Base-by-base conservation (phyloP, 1,284 basidiomycete genomes). In the Takashimella tepidaria region DNA sequence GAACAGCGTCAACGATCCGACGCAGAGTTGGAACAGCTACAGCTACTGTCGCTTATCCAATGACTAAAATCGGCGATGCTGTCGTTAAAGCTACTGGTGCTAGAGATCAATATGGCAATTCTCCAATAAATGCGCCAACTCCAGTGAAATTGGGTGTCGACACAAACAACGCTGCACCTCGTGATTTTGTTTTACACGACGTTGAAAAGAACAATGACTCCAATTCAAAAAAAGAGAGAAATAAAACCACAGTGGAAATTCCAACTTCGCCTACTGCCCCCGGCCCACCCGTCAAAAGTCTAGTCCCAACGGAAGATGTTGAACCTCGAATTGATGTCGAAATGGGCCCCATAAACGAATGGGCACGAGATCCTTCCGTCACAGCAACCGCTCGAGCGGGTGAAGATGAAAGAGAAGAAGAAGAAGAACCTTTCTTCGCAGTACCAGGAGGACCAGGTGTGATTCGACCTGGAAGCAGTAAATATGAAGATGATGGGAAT, bases 401-500 rank as follows among this genome's bases (percentile, higher is more conserved):
- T 11, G 42, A 47, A 20, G 21, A 4, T 3, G 57, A 58, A 12
- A 57, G 61, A 6, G 54, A 59, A 20, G 64, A 60, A 12, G 31
- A 55, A 20, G 62, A 62, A 20, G 51, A 58, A 45, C 53, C 53
- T 6, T 72, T 66, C 60, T 73, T 74, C 60, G 72, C 70, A 5
- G 51, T 66, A 1, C 72, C 69, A 2, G 72, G 72, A 43, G 72
- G 72, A 23, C 69, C 69, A 1, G 72, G 72, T 10, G 62, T 74
- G 3, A 46, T 57, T 43, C 50, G 25, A 3, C 21, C 47, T 4
- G 16, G 19, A 11, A 5, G 21, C 16, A 8, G 16, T 16, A 37
- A 37, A 37, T 45, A 57, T 21, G 41, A 52, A 26, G 55, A 58
- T 16, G 66, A 66, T 40, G 62, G 51, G 11, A 56, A 69, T 45